Evolutionary conservation across 208 protist genomes (phyloP).

Genomic region (Strigomonas culicis): DNA sequence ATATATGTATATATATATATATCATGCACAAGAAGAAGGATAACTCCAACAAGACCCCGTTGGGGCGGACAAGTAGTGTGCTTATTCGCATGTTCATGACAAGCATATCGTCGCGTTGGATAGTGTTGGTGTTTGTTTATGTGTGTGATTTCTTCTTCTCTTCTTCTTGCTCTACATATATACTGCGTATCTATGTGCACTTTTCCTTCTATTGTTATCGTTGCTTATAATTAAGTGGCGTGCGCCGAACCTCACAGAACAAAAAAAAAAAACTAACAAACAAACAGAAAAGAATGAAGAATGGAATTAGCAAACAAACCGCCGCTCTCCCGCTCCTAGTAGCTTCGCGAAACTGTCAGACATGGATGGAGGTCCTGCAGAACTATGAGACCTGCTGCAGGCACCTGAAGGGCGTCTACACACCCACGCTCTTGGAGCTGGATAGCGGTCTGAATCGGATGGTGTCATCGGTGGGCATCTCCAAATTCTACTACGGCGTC

Average conservation of each 20-base stretch:
- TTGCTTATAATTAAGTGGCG: neutral
- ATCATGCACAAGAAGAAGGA: neutral
- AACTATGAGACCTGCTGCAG: constrained; percentile 39
- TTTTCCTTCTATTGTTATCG: neutral
- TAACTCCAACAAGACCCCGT: too few relatives aligned
- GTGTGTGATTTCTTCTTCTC: constrained; percentile 1
- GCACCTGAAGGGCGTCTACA: constrained; percentile 48
- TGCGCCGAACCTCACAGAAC: neutral
- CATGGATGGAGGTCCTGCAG: constrained; percentile 67
- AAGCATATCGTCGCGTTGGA: neutral
- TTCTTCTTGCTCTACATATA: neutral
- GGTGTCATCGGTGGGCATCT: constrained; percentile 51
- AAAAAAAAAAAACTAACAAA: neutral
- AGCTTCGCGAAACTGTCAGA: constrained; percentile 39
- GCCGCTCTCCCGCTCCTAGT: constrained; percentile 51
- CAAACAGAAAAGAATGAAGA: neutral
- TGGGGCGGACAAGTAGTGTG: neutral
- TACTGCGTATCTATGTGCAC: neutral
- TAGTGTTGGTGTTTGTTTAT: neutral
- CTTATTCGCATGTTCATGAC: neutral
- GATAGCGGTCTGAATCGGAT: constrained; percentile 61
- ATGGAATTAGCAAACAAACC: neutral
- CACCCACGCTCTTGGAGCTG: constrained; percentile 55
- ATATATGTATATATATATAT: neutral
- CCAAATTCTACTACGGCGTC: constrained; percentile 78